Conservation (phyloP, 148 eudicot species). For the Polygonum maritimum region DNA sequence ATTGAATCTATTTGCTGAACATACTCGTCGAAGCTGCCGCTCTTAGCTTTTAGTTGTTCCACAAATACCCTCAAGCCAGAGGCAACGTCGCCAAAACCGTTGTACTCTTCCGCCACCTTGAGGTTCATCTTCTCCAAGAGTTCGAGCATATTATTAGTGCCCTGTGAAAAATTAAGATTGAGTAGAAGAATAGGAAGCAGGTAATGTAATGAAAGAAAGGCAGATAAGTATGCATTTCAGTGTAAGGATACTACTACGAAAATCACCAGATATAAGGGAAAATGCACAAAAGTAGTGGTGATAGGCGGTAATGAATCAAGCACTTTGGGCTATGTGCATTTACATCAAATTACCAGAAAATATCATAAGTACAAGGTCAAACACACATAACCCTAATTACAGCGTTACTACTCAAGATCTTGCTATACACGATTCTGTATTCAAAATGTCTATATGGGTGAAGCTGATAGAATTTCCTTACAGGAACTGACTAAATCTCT, state of each 20-base stretch:
- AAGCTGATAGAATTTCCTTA: neutral
- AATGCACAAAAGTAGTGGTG: no score
- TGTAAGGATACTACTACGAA: neutral
- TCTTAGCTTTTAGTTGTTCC: slow-evolving; percentile 76
- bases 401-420: neutral
- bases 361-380: no score
- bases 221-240: neutral
- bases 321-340: neutral
- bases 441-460: neutral
- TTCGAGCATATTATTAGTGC: slow-evolving; percentile 61
- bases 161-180: slow-evolving; percentile 27
- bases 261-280: no score
- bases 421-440: neutral
- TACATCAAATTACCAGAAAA: no score
- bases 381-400: no score
- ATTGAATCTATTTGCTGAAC: slow-evolving; percentile 78
- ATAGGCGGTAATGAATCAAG: no score
- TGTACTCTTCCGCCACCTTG: slow-evolving; percentile 86
- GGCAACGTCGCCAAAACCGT: slow-evolving; percentile 72
- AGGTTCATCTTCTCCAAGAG: slow-evolving; percentile 91
- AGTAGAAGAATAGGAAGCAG: neutral
- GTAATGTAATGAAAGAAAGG: neutral
- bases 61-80: slow-evolving; percentile 89
- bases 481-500: neutral
- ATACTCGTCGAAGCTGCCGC: slow-evolving; percentile 67